Evolutionary conservation across 129 eudicot genomes (phyloP).

Genomic region (Pittosporum tobira): DNA sequence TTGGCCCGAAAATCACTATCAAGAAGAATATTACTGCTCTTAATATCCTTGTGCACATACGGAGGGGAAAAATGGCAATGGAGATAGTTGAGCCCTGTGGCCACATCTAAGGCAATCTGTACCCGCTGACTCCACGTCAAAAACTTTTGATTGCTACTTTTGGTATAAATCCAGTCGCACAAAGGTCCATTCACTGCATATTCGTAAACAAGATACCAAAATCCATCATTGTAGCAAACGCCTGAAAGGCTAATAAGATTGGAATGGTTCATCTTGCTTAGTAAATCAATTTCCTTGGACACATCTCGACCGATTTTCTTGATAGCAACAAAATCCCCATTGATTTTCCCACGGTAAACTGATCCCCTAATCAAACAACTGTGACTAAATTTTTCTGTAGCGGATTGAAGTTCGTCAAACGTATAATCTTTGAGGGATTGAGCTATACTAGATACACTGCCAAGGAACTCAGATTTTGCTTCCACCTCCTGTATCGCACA

Average conservation of each 20-base stretch:
- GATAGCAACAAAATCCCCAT: conserved; percentile 69
- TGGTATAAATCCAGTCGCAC: conserved; percentile 48
- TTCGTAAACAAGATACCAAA: conserved; percentile 85
- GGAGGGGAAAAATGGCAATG: conserved; percentile 82
- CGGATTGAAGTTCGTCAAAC: conserved; percentile 46
- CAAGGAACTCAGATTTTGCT: conserved; percentile 42
- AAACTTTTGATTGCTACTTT: conserved; percentile 16
- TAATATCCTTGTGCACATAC: conserved; percentile 66
- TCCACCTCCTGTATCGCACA: conserved; percentile 42
- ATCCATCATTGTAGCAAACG: conserved; percentile 51
- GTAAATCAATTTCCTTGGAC: conserved; percentile 55
- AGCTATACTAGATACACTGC: conserved; percentile 50
- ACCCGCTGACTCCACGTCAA: conserved; percentile 61
- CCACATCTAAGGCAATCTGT: conserved; percentile 65
- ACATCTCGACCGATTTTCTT: conserved; percentile 82
- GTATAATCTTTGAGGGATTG: conserved; percentile 67
- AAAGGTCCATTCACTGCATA: conserved; percentile 68
- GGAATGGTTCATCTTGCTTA: conserved; percentile 69
- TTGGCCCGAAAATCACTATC: conserved; percentile 69
- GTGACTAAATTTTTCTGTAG: conserved; percentile 63
- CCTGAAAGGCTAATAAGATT: conserved; percentile 62
- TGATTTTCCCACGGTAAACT: conserved; percentile 66
- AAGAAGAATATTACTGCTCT: conserved; percentile 67
- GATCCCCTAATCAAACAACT: conserved; percentile 56
- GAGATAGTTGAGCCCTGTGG: conserved; percentile 78